Evolutionary conservation across 1,139 yeast species (phyloP), one percentile per base, ranked within the genome.

Genomic region (Debaryomyces singareniensis): DNA sequence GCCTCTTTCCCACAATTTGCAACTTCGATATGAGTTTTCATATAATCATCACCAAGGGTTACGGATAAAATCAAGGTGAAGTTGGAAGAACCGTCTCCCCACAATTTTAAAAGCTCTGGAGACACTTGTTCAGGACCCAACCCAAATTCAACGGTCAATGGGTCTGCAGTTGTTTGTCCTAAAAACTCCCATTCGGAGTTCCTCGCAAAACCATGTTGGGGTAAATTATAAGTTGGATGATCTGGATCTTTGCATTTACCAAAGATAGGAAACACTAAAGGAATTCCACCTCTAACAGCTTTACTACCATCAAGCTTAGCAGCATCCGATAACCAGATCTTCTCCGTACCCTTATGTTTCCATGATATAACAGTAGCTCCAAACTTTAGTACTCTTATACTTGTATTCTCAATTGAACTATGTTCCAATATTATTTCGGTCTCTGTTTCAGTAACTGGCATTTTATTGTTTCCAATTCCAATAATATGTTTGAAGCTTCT

Each of bases 171-270:
- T 9, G 80, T 71, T 56, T 85, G 93, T 20, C 98, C 98, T 36
- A 91, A 65, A 45, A 87, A 83, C 55, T 89, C 96, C 97, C 97
- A 91, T 4, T 67, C 61, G 4, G 91, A 78, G 53, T 74, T 82
- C 54, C 98, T 71, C 11, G 96, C 97, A 59, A 91, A 84, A 2
- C 98, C 98, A 52, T 91, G 98, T 60, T 91, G 97, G 10, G 96
- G 96, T 43, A 91, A 71, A 22, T 50, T 44, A 38, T 36, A 49
- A 2, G 73, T 63, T 16, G 70, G 61, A 36, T 63, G 69, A 4
- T 35, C 15, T 27, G 45, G 49, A 25, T 54, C 47, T 61, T 41
- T 65, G 53, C 38, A 68, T 51, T 84, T 86, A 36, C 98, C 97
- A 55, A 91, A 91, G 5, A 87, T 79, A 2, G 97, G 98, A 70